phyloP scores from a whole-genome alignment of 345 rosid species.

The rapeseed (Brassica napus) region DNA sequence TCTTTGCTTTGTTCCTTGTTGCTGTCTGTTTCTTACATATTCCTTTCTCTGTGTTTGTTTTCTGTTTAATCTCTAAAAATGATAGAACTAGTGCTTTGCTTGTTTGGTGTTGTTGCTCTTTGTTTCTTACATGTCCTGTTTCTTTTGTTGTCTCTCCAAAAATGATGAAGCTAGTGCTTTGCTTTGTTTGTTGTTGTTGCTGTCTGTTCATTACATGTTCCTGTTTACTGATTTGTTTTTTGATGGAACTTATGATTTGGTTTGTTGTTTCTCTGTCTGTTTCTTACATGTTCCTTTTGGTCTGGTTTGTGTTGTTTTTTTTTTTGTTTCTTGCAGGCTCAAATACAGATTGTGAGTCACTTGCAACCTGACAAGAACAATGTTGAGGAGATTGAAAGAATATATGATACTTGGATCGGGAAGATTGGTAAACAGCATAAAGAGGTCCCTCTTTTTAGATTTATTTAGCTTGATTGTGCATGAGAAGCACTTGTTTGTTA shows the following conservation, averaged over 20 bases:
- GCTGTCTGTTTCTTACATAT: background rate
- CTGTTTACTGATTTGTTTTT: too few species aligned
- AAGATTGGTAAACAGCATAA: slow-evolving; percentile 49
- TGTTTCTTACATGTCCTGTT: background rate
- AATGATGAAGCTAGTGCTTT: background rate
- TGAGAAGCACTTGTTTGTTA: background rate
- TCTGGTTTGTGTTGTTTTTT: slow-evolving; percentile 1
- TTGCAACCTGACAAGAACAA: slow-evolving; percentile 36
- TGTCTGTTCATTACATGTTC: background rate
- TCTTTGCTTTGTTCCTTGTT: background rate
- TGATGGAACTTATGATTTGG: background rate
- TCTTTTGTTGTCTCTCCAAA: background rate
- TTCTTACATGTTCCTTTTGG: background rate
- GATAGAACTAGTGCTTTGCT: background rate
- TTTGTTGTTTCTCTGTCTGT: background rate
- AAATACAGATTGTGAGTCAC: slow-evolving; percentile 59
- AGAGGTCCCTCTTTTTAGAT: slow-evolving; percentile 46
- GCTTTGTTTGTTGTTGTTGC: background rate
- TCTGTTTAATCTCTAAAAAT: background rate
- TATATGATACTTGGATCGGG: slow-evolving; percentile 71
- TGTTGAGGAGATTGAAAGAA: slow-evolving; percentile 41
- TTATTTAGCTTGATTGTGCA: background rate
- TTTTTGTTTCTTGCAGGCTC: slow-evolving; percentile 46
- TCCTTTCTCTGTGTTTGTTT: background rate
- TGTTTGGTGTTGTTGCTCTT: background rate